Conservation (phyloP, 1,284 basidiomycete genomes). For the Ustilago xerochloae region DNA sequence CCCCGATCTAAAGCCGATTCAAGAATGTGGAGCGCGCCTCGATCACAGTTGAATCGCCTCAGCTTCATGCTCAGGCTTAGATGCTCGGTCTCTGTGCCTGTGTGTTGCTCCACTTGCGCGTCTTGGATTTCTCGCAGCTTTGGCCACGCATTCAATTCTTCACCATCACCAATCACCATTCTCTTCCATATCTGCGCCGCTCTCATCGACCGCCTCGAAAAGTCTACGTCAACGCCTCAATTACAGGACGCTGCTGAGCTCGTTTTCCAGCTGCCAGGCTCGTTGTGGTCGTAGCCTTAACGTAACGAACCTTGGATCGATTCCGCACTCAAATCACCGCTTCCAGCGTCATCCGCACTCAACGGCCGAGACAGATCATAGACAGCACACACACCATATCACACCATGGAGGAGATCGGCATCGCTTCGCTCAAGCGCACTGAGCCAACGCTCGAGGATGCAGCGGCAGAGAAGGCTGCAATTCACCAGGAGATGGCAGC, state of each 20-base stretch:
- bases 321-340: no score
- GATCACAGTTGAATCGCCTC: conserved; percentile 21
- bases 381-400: not conserved
- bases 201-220: not conserved
- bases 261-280: no score
- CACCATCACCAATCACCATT: not conserved
- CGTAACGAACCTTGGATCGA: no score
- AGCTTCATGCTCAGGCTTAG: not conserved
- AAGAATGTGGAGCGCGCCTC: conserved; percentile 31
- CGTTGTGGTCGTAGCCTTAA: no score
- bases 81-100: not conserved
- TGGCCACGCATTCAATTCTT: conserved; percentile 13
- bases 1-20: conserved; percentile 27
- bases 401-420: conserved; percentile 65
- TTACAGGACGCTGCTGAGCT: no score
- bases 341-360: no score
- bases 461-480: conserved; percentile 57
- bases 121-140: conserved; percentile 24
- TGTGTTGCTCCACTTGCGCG: conserved; percentile 49
- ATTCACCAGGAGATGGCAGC: conserved; percentile 58
- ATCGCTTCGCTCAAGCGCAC: conserved; percentile 51
- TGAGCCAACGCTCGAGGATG: conserved; percentile 60
- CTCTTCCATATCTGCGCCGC: not conserved
- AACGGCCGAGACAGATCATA: no score
- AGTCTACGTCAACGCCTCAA: not conserved